Evolutionary conservation across 2,329 filamentous ascomycete genomes (phyloP).

Genomic region (Purpureocillium lavendulum): DNA sequence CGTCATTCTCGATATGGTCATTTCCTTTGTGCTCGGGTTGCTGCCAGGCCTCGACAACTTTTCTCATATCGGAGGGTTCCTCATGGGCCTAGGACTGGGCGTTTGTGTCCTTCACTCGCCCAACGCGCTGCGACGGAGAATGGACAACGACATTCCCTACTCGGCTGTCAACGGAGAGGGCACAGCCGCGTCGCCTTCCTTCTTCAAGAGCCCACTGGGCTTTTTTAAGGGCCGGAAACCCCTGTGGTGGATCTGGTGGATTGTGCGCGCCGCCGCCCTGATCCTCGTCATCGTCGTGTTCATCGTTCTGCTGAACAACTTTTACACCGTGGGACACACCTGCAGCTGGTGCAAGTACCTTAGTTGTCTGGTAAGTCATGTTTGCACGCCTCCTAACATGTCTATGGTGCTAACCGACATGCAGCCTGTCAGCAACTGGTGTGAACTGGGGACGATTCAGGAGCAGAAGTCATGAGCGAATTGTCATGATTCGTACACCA

Average conservation of each 20-base stretch:
- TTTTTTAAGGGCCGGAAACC: conserved; percentile 93
- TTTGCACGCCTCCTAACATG: neutral
- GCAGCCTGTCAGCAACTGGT: conserved; percentile 61
- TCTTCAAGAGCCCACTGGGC: conserved; percentile 55
- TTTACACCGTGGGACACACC: conserved; percentile 68
- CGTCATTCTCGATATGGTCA: conserved; percentile 74
- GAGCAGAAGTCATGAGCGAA: conserved; percentile 6
- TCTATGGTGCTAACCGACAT: conserved; percentile 12
- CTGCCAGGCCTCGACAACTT: conserved; percentile 95
- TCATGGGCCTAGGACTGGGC: conserved; percentile 83
- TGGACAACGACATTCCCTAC: conserved; percentile 65
- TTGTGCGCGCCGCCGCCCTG: conserved; percentile 70
- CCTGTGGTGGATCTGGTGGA: conserved; percentile 97
- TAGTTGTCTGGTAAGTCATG: conserved; percentile 73
- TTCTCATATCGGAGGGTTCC: conserved; percentile 89
- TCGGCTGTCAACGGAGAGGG: conserved; percentile 51
- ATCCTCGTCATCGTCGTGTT: conserved; percentile 79
- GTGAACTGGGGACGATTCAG: conserved; percentile 39
- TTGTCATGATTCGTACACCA: neutral
- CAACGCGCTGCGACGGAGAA: conserved; percentile 64
- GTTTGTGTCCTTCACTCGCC: conserved; percentile 85
- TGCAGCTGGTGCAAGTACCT: conserved; percentile 95
- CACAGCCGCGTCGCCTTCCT: conserved; percentile 39
- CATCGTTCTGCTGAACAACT: conserved; percentile 81
- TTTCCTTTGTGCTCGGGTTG: conserved; percentile 87